phyloP scores from a whole-genome alignment of 768 basidiomycete species.

The Boletus speciosus region DNA sequence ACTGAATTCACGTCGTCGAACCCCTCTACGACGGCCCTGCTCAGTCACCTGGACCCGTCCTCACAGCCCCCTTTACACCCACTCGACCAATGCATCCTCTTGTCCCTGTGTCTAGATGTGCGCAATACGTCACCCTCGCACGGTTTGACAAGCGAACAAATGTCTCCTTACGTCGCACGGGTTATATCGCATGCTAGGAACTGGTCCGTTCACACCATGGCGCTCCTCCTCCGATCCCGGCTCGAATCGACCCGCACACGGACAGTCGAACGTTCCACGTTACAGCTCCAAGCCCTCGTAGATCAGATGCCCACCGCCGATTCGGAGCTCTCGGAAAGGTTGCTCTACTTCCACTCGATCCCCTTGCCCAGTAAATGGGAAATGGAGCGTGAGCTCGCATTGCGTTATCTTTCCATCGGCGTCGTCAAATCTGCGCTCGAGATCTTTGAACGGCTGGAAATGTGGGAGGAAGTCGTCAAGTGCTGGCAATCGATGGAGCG shows the following conservation, averaged over 20 bases:
- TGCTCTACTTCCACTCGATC: conserved; percentile 77
- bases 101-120: conserved; percentile 86
- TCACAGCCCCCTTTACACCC: conserved; percentile 86
- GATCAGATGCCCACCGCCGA: conserved; percentile 95
- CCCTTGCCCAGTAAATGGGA: conserved; percentile 90
- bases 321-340: conserved; percentile 66
- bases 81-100: conserved; percentile 89
- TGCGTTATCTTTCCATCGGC: conserved; percentile 78
- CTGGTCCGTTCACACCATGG: conserved; percentile 97
- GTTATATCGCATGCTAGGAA: conserved; percentile 88
- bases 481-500: conserved; percentile 84
- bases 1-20: conserved; percentile 85
- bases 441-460: conserved; percentile 91
- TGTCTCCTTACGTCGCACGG: conserved; percentile 87
- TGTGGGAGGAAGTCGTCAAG: conserved; percentile 96
- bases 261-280: conserved; percentile 87
- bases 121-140: conserved; percentile 86
- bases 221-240: conserved; percentile 87
- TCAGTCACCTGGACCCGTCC: conserved; percentile 76
- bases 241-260: conserved; percentile 85
- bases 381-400: conserved; percentile 86
- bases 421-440: conserved; percentile 88
- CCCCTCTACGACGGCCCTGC: conserved; percentile 44
- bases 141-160: conserved; percentile 89
- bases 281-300: conserved; percentile 92